Conservation (phyloP, 2,329 filamentous ascomycete species). For the Sclerotinia spermophila region DNA sequence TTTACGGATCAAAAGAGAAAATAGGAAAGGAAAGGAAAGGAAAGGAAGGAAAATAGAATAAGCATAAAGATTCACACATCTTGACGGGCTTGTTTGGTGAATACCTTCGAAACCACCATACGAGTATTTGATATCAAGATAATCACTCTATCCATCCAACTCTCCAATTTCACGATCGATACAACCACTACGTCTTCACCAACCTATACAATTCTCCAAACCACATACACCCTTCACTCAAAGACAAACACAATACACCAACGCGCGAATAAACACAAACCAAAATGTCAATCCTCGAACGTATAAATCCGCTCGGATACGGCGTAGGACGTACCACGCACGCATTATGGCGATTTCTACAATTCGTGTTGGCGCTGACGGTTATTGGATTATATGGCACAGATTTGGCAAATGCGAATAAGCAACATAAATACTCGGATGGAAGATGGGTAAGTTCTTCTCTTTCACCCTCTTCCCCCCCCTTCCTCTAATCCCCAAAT, state of each 20-base stretch:
- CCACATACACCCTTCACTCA: background rate
- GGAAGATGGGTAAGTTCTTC: constrained; percentile 63
- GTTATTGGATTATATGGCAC: constrained; percentile 75
- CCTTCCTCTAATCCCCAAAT: background rate
- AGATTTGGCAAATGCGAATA: constrained; percentile 56
- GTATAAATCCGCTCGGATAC: constrained; percentile 1
- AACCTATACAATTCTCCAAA: background rate
- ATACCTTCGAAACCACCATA: background rate
- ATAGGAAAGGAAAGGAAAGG: background rate
- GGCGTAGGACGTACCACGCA: constrained; percentile 39
- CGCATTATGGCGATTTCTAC: constrained; percentile 64
- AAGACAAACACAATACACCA: background rate
- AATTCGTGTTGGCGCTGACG: constrained; percentile 71
- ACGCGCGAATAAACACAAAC: background rate
- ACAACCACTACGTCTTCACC: background rate
- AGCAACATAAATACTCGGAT: constrained; percentile 50
- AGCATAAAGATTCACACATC: background rate
- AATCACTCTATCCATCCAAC: background rate
- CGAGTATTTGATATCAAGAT: background rate
- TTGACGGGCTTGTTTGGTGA: background rate
- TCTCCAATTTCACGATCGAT: background rate
- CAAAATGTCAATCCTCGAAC: constrained; percentile 3
- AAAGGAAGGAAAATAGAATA: background rate
- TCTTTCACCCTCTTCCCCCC: background rate
- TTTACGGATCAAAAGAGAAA: background rate